A percentile compares a stretch with the other conserved stretches of the same genome.
These are phyloP conservation scores for Digitaria exilis DNA, from an alignment of 202 grass and related monocot species.

Conservation along the genomic window DNA sequence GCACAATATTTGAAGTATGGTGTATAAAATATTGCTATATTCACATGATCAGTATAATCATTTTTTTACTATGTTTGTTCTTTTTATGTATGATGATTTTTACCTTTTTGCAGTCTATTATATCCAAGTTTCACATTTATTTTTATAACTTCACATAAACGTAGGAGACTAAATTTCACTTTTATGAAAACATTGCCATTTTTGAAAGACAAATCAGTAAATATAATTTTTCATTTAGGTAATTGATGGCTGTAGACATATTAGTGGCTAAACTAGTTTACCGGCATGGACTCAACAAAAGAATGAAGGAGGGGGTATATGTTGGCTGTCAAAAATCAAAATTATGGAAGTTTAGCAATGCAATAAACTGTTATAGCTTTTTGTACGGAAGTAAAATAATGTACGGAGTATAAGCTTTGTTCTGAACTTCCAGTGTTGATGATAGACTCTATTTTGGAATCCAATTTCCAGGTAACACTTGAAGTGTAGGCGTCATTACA, in stretches of 20 bases:
- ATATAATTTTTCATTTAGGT: background rate
- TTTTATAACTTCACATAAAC: background rate
- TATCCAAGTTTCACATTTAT: background rate
- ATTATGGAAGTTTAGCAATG: background rate
- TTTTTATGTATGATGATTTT: background rate
- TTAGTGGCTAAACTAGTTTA: background rate
- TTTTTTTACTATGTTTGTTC: background rate
- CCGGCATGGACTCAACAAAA: background rate
- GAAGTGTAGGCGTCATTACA: background rate
- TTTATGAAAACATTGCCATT: background rate
- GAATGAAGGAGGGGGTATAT: background rate
- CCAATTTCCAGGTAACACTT: background rate
- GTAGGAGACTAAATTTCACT: background rate
- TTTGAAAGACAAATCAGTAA: background rate
- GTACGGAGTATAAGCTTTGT: background rate
- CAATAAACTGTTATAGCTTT: background rate
- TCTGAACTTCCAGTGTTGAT: background rate
- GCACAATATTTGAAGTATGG: background rate
- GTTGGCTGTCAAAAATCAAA: background rate
- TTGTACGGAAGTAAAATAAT: background rate
- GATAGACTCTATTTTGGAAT: background rate
- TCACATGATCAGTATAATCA: background rate
- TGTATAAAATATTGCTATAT: background rate
- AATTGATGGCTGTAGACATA: no score
- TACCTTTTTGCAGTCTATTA: background rate